phyloP scores from a whole-genome alignment of 306 rosid species.

The Pyrus betulifolia region DNA sequence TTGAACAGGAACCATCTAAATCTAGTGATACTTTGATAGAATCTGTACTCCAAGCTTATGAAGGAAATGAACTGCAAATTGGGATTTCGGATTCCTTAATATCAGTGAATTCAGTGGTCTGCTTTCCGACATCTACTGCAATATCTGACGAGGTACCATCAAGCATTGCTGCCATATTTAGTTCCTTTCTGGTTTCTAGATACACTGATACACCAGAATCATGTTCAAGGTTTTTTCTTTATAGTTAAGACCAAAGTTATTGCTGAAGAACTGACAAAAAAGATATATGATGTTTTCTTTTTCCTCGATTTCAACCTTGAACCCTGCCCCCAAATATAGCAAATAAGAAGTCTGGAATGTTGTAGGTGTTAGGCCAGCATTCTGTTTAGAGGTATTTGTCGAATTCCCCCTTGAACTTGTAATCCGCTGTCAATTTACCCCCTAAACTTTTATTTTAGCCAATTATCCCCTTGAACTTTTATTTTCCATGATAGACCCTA shows the following conservation, averaged over 20 bases:
- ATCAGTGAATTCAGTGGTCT: conserved; percentile 35
- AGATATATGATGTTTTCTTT: not conserved
- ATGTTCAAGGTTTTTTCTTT: not conserved
- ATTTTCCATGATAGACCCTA: too few species aligned
- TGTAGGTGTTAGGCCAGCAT: not conserved
- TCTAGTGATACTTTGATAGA: conserved; percentile 24
- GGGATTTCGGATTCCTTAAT: conserved; percentile 24
- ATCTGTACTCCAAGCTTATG: conserved; percentile 23
- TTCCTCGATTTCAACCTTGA: not conserved
- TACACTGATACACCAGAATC: conserved; percentile 3
- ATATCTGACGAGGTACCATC: conserved; percentile 43
- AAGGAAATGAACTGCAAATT: conserved; percentile 24
- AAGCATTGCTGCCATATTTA: conserved; percentile 17
- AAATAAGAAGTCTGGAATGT: not conserved
- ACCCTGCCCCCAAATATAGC: not conserved
- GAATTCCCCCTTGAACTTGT: too few species aligned
- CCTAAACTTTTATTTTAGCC: too few species aligned
- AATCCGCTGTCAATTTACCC: too few species aligned
- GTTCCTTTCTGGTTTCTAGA: conserved; percentile 13
- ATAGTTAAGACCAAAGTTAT: not conserved
- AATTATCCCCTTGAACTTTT: too few species aligned
- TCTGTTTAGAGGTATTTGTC: not conserved
- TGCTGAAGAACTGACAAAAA: not conserved
- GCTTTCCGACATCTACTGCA: conserved; percentile 24
- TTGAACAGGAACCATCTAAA: conserved; percentile 21